These are phyloP conservation scores for Trichoderma oligosporum DNA, from an alignment of 2,329 filamentous ascomycete species.

Conservation along the genomic window DNA sequence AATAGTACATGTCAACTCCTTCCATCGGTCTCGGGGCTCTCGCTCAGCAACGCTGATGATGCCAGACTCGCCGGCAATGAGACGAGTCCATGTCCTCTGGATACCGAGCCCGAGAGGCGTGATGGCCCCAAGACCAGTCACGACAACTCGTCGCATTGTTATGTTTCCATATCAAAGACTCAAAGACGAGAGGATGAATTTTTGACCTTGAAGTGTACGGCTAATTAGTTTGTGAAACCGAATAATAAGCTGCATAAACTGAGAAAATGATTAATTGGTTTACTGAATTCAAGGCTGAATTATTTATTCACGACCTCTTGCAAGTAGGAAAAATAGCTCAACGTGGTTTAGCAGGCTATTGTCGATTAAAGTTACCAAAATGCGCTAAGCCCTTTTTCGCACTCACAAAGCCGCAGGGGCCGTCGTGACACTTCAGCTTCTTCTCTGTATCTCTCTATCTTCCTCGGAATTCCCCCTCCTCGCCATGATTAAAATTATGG, in stretches of 20 bases:
- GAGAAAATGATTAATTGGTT: background rate
- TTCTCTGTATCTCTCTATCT: background rate
- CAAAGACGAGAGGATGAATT: background rate
- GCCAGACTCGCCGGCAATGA: constrained; percentile 76
- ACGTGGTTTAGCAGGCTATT: constrained; percentile 3
- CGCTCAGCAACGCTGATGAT: constrained; percentile 67
- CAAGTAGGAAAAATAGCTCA: background rate
- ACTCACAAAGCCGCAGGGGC: background rate
- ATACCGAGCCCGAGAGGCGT: constrained; percentile 80
- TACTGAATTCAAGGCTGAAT: background rate
- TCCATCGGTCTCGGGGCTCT: constrained; percentile 57
- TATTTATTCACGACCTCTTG: too few species aligned
- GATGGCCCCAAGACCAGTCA: constrained; percentile 78
- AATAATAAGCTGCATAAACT: background rate
- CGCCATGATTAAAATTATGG: background rate
- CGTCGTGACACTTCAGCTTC: background rate
- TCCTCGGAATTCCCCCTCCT: background rate
- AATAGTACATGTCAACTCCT: constrained; percentile 74
- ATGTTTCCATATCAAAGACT: constrained; percentile 39
- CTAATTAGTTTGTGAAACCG: background rate
- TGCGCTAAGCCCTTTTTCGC: background rate
- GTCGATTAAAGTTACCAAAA: background rate
- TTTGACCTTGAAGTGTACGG: background rate
- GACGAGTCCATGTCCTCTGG: constrained; percentile 72
- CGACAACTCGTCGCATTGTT: constrained; percentile 68